Conservation (phyloP, 202 grass and related monocot genomes). For the Elaeis oleifera region DNA sequence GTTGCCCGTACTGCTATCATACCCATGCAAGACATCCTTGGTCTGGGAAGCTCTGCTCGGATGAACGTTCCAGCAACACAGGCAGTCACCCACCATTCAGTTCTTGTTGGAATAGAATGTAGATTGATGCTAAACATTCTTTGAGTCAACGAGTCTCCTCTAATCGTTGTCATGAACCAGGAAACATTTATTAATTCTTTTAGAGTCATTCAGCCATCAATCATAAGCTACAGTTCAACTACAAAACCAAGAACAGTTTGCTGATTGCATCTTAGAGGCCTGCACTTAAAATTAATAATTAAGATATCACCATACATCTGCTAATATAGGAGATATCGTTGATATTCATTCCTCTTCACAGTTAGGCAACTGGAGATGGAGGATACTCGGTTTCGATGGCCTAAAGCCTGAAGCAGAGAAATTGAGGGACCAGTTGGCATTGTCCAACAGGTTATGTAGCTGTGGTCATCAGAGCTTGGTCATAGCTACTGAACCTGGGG, state of each 20-base stretch:
- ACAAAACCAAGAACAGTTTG: too few relatives aligned
- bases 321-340: too few relatives aligned
- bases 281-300: too few relatives aligned
- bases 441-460: constrained; percentile 57
- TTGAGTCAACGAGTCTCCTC: neutral
- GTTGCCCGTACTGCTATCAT: constrained; percentile 64
- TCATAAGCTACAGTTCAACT: too few relatives aligned
- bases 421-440: constrained; percentile 48
- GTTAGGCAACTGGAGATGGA: constrained; percentile 90
- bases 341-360: constrained; percentile 14
- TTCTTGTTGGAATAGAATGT: constrained; percentile 2
- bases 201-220: too few relatives aligned
- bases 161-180: neutral
- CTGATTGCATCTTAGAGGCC: too few relatives aligned
- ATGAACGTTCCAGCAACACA: constrained; percentile 94
- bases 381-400: constrained; percentile 55
- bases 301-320: too few relatives aligned
- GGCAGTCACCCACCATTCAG: constrained; percentile 5
- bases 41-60: constrained; percentile 60
- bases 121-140: neutral
- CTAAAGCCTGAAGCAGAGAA: constrained; percentile 62
- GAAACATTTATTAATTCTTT: neutral
- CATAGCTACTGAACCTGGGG: neutral
- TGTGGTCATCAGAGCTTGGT: neutral
- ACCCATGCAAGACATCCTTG: constrained; percentile 77